Evolutionary conservation across 176 grass and related monocot species (phyloP), one percentile per base, ranked within the genome.

Genomic region (Juncus inflexus): DNA sequence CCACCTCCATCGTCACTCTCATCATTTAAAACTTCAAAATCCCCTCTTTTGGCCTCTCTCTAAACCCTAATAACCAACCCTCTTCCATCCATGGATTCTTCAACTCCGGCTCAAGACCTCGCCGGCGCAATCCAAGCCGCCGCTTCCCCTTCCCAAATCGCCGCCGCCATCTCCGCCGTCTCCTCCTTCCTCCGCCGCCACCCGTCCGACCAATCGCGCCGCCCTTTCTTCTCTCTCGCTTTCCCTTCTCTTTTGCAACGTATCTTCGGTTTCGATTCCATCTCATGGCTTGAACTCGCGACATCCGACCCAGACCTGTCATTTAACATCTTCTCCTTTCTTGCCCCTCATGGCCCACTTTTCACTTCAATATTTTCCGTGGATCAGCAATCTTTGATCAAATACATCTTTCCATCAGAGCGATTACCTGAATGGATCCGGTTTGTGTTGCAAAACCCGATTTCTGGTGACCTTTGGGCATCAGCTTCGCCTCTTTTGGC

Each of bases 401-500:
- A 78, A 3, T 92, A 89, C 70, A 77, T 84, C 16, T 99, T 92
- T 76, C 94, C 94, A 2, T 14, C 49, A n/a, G 88, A 99, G 75
- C 94, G 85, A 39, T 74, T 99, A 3, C 94, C 94, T 1, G 75
- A 84, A 35, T 92, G 94, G 88, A 87, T 92, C 60, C 74, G 83
- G 6, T 76, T 75, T 63, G 75, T 45, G 40, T 70, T 86, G 7
- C 70, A 68, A 2, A 82, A 73, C 9, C 9, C 61, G 10, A 19
- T 58, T 8, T 19, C 76, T 12, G 16, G 43, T 68, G 62, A 80
- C 35, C 60, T 64, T 51, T 37, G 77, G 15, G 13, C 75, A 59
- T 61, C 72, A 49, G 15, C 81, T 36, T 90, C 83, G 62, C 82
- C 82, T 52, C 77, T 99, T 37, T 81, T 91, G 37, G 68, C 64